Conservation (phyloP, 352 stramenopile genomes). For the Aphanomyces cochlioides region DNA sequence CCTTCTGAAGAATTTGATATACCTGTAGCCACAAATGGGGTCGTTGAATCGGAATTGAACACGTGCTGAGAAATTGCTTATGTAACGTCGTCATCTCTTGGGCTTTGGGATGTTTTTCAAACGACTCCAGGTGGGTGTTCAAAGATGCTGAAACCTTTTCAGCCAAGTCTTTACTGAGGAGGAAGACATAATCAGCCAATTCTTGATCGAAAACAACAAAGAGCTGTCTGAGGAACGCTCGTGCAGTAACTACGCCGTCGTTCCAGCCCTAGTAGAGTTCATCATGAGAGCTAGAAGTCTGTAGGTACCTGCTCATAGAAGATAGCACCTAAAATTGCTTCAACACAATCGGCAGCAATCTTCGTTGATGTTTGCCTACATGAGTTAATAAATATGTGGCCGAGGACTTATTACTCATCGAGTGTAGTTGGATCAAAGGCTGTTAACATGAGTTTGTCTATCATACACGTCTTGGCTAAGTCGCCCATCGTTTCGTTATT, state of each 20-base stretch:
- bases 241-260: background rate
- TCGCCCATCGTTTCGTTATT: constrained; percentile 76
- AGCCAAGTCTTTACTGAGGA: constrained; percentile 44
- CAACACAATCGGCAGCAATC: constrained; percentile 80
- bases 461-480: constrained; percentile 68
- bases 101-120: constrained; percentile 55
- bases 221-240: constrained; percentile 1
- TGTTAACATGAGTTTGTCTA: constrained; percentile 66
- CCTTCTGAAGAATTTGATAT: background rate
- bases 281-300: background rate
- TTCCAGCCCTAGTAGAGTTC: background rate
- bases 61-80: constrained; percentile 47
- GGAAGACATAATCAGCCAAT: constrained; percentile 7
- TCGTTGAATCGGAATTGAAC: constrained; percentile 53
- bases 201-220: constrained; percentile 9
- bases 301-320: constrained; percentile 63
- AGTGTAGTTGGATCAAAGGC: constrained; percentile 57
- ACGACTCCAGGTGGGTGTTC: constrained; percentile 47
- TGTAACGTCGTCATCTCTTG: constrained; percentile 45
- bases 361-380: constrained; percentile 55
- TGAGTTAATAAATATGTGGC: background rate
- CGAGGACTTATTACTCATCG: constrained; percentile 4
- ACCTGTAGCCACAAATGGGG: constrained; percentile 71
- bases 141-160: constrained; percentile 45
- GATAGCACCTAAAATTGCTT: constrained; percentile 72